Base-by-base conservation (phyloP, 768 basidiomycete species). In the Gloeostereum incarnatum region DNA sequence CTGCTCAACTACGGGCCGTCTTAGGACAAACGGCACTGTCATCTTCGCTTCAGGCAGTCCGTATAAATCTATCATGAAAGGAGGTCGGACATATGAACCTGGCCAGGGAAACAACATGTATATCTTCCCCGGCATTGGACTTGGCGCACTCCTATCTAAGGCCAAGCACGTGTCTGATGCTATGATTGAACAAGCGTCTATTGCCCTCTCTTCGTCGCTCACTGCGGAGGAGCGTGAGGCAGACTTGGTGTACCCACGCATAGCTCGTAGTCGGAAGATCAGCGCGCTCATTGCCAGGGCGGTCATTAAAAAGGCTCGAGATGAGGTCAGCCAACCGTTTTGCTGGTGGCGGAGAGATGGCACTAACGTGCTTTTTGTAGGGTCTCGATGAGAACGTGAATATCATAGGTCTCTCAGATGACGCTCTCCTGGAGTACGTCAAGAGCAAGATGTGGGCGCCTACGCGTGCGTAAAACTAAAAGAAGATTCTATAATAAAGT, bases 91-190 rank as follows among this genome's bases (percentile, higher is more conserved):
- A 23, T 62, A 81, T 46, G 78, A 81, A 46, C 79, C 92, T 2
- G 87, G 88, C 17, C 93, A 96, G 60, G 91, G 91, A 19, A 96
- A 94, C 57, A 97, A 94, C 59, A 91, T 92, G 87, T 86, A 84
- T 56, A 82, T 84, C 51, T 81, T 81, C 68, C 78, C 78, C 35
- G 69, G 70, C 13, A 58, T 84, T 41, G 82, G 81, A 1, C 58
- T 82, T 43, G 81, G 81, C 4, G 49, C 72, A 6, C 75, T 81
- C 47, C 60, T 82, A 30, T 63, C 73, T 44, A 66, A 71, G 46
- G 68, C 79, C 2, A 63, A 55, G 11, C 71, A 68, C 38, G 65
- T 87, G 37, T 81, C 84, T 14, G 77, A 81, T 40, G 51, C 58
- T 8, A 82, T 88, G 76, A 66, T 88, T 32, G 80, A 85, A 46